These are phyloP conservation scores for Russula compacta DNA, from an alignment of 768 basidiomycete genomes.

Conservation along the genomic window DNA sequence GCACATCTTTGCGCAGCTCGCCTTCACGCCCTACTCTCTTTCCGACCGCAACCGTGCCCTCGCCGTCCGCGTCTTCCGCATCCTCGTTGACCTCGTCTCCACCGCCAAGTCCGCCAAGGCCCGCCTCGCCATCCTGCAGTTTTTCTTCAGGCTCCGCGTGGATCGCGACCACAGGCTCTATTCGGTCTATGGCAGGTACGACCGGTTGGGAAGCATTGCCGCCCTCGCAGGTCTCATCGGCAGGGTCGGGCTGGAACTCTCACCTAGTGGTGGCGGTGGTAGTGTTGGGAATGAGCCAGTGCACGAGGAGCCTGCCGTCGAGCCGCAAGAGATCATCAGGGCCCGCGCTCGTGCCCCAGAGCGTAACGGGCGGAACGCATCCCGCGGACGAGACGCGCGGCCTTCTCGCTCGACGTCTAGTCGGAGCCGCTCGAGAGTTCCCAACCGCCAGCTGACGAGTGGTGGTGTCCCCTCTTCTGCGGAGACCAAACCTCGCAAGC, in stretches of 20 bases:
- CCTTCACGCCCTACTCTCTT: slow-evolving; percentile 57
- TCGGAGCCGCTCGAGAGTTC: slow-evolving; percentile 37
- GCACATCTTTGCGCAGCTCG: slow-evolving; percentile 57
- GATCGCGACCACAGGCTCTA: slow-evolving; percentile 86
- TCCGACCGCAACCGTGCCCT: slow-evolving; percentile 38
- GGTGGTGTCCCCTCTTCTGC: slow-evolving; percentile 18
- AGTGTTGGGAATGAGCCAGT: neutral
- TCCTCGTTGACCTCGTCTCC: slow-evolving; percentile 40
- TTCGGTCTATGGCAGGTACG: slow-evolving; percentile 45
- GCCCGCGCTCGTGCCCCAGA: slow-evolving; percentile 18
- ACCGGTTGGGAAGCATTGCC: slow-evolving; percentile 46
- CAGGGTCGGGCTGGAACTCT: slow-evolving; percentile 38
- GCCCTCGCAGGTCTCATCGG: slow-evolving; percentile 58
- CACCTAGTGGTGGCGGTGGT: neutral
- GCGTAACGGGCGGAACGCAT: slow-evolving; percentile 18
- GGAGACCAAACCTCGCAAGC: slow-evolving; percentile 32
- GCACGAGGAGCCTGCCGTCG: slow-evolving; percentile 11
- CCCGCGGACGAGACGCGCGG: slow-evolving; percentile 17
- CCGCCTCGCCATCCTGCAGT: slow-evolving; percentile 68
- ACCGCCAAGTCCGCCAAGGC: slow-evolving; percentile 47
- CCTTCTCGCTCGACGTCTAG: slow-evolving; percentile 20
- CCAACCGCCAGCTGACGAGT: slow-evolving; percentile 27
- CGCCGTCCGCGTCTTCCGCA: slow-evolving; percentile 44
- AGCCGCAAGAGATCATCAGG: slow-evolving; percentile 12
- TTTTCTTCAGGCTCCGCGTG: slow-evolving; percentile 79